Percentiles rank a stretch among this genome's conserved stretches.
Conservation (phyloP, 1,284 basidiomycete species). For the Neonothopanus nambi region DNA sequence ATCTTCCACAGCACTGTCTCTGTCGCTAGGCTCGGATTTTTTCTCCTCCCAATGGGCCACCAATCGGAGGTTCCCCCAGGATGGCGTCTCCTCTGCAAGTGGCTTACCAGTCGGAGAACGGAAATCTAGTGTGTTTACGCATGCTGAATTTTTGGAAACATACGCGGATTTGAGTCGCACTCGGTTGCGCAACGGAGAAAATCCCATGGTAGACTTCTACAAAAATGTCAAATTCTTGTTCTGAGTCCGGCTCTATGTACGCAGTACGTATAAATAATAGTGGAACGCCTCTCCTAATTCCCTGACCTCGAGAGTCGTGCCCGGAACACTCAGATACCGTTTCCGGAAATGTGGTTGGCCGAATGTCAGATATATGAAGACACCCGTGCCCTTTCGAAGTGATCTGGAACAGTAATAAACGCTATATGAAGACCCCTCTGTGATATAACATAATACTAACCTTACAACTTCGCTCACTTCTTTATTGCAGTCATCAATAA, state of each 20-base stretch:
- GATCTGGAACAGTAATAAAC: slow-evolving; percentile 45
- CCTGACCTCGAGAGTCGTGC: slow-evolving; percentile 63
- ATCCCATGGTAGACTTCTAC: slow-evolving; percentile 86
- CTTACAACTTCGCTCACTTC: slow-evolving; percentile 84
- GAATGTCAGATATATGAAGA: slow-evolving; percentile 86
- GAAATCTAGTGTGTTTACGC: slow-evolving; percentile 80
- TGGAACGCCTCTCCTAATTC: slow-evolving; percentile 80
- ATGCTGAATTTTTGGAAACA: slow-evolving; percentile 81
- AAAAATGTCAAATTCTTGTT: slow-evolving; percentile 89
- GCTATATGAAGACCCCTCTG: too few species aligned
- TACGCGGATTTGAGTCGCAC: slow-evolving; percentile 77
- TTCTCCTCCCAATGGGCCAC: slow-evolving; percentile 66
- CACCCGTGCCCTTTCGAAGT: slow-evolving; percentile 56
- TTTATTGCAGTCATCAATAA: slow-evolving; percentile 73
- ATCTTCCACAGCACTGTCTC: slow-evolving; percentile 47
- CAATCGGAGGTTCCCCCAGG: slow-evolving; percentile 59
- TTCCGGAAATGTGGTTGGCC: slow-evolving; percentile 90
- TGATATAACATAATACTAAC: slow-evolving; percentile 36
- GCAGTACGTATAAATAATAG: slow-evolving; percentile 77
- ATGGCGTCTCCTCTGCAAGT: slow-evolving; percentile 70
- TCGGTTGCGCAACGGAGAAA: slow-evolving; percentile 74
- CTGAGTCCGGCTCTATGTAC: slow-evolving; percentile 33
- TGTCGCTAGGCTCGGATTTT: slow-evolving; percentile 60
- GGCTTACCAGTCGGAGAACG: slow-evolving; percentile 79
- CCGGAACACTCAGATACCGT: slow-evolving; percentile 58